These are phyloP conservation scores for Schwanniomyces pseudopolymorphus DNA, from an alignment of 805 yeast genomes.

Conservation along the genomic window DNA sequence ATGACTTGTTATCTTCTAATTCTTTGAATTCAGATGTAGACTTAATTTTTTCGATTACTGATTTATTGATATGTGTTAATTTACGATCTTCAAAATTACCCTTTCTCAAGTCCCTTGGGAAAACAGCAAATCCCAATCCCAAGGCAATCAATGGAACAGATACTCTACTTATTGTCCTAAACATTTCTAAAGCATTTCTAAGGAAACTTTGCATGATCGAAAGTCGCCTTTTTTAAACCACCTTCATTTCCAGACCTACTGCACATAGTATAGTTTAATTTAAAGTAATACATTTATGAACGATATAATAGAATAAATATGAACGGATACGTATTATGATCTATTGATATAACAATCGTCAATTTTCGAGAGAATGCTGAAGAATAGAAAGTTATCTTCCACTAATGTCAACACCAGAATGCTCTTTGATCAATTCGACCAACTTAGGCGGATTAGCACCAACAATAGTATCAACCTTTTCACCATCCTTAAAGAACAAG, in stretches of 20 bases:
- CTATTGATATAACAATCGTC: neutral
- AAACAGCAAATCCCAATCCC: slow-evolving; percentile 25
- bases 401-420: slow-evolving; percentile 26
- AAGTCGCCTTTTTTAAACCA: no score
- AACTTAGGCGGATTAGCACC: slow-evolving; percentile 59
- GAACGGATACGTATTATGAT: neutral
- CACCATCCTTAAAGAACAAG: slow-evolving; percentile 59
- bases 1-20: slow-evolving; percentile 13
- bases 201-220: no score
- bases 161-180: slow-evolving; percentile 25
- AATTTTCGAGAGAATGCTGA: neutral
- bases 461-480: slow-evolving; percentile 53
- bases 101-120: slow-evolving; percentile 27
- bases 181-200: no score
- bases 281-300: no score
- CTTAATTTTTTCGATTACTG: slow-evolving; percentile 17
- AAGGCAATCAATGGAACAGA: slow-evolving; percentile 31
- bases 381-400: slow-evolving; percentile 6
- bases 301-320: neutral
- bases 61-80: slow-evolving; percentile 18
- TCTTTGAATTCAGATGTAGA: slow-evolving; percentile 17
- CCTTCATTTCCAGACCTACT: no score
- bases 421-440: slow-evolving; percentile 24
- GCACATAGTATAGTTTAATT: no score
- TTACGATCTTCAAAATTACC: slow-evolving; percentile 11